These are phyloP conservation scores for Psophocarpus tetragonolobus DNA, from an alignment of 306 rosid species.

Conservation along the genomic window DNA sequence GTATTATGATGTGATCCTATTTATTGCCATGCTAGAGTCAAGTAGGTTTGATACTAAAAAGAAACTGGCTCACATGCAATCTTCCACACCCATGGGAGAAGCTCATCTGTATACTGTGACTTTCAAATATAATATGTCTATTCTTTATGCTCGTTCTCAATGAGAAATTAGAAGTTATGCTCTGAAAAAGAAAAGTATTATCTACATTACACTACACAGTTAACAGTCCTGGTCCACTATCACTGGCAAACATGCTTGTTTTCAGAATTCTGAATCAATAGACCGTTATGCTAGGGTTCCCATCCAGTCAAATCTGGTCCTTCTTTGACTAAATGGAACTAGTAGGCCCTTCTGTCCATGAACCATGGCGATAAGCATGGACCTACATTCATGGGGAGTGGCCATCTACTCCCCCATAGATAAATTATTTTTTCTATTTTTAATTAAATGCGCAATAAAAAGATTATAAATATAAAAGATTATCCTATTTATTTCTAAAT, in stretches of 20 bases:
- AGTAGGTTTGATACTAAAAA: not conserved
- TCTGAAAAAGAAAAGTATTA: slow-evolving; percentile 6
- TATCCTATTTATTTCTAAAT: not conserved
- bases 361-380: slow-evolving; percentile 21
- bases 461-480: not conserved
- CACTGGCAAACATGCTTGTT: slow-evolving; percentile 25
- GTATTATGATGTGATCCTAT: not conserved
- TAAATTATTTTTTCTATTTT: not conserved
- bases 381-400: slow-evolving; percentile 4
- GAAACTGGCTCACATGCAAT: slow-evolving; percentile 6
- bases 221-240: slow-evolving; percentile 14
- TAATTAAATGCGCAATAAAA: not conserved
- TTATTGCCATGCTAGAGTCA: slow-evolving; percentile 1
- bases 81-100: not conserved
- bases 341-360: slow-evolving; percentile 17
- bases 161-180: not conserved
- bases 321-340: slow-evolving; percentile 27
- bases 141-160: not conserved
- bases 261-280: slow-evolving; percentile 30
- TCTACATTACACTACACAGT: slow-evolving; percentile 17
- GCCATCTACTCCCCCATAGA: not conserved
- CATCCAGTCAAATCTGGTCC: slow-evolving; percentile 35
- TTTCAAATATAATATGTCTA: not conserved
- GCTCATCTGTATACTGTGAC: not conserved
- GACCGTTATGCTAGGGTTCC: slow-evolving; percentile 21